Evolutionary conservation across 257 asterid species (phyloP).

Genomic region (Petrea volubilis): DNA sequence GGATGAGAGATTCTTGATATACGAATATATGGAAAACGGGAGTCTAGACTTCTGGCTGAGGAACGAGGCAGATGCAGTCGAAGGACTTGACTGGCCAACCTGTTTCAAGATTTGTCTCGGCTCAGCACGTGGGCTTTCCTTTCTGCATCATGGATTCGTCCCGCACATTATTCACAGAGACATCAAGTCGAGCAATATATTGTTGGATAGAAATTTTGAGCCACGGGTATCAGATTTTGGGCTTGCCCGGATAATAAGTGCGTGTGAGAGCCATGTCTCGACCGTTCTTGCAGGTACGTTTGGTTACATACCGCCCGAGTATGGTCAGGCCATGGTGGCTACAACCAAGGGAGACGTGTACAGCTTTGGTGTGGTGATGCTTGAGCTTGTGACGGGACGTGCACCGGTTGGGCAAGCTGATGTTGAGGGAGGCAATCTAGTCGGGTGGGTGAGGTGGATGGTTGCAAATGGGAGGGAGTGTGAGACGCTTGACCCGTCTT

Average conservation of each 20-base stretch:
- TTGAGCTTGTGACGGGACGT: slow-evolving; percentile 75
- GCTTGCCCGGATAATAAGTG: slow-evolving; percentile 78
- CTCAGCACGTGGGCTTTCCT: slow-evolving; percentile 68
- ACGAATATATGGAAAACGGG: slow-evolving; percentile 85
- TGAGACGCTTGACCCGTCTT: slow-evolving; percentile 40
- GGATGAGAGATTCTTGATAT: slow-evolving; percentile 70
- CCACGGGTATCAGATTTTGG: slow-evolving; percentile 82
- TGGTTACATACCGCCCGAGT: slow-evolving; percentile 89
- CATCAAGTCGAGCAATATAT: slow-evolving; percentile 76
- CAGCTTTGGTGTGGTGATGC: slow-evolving; percentile 86
- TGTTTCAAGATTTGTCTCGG: slow-evolving; percentile 74
- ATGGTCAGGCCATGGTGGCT: slow-evolving; percentile 81
- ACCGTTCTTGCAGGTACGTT: slow-evolving; percentile 77
- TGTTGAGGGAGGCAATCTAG: slow-evolving; percentile 82
- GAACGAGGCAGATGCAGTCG: slow-evolving; percentile 38
- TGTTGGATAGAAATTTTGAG: slow-evolving; percentile 54
- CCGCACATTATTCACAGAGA: slow-evolving; percentile 88
- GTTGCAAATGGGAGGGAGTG: slow-evolving; percentile 40
- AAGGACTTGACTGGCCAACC: slow-evolving; percentile 60
- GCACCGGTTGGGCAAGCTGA: slow-evolving; percentile 76
- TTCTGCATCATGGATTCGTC: slow-evolving; percentile 75
- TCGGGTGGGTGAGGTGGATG: slow-evolving; percentile 90
- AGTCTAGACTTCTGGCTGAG: slow-evolving; percentile 77
- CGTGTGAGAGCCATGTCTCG: slow-evolving; percentile 75
- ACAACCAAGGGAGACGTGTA: slow-evolving; percentile 77